Evolutionary conservation across 345 rosid species (phyloP).

Genomic region (Lagerstroemia speciosa): DNA sequence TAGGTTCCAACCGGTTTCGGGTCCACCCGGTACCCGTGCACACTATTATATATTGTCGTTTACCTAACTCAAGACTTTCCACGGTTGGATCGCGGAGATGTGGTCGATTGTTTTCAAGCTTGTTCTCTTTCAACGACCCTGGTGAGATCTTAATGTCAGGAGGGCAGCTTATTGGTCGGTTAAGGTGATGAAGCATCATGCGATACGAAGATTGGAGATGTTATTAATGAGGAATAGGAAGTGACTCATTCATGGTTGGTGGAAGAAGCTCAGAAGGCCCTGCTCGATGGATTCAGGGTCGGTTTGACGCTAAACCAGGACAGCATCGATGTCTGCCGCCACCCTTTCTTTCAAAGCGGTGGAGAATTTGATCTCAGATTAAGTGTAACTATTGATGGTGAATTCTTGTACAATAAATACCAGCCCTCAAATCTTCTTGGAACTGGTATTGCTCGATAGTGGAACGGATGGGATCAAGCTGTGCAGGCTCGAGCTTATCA

Average conservation of each 20-base stretch:
- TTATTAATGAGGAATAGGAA: constrained; percentile 79
- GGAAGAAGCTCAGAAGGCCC: constrained; percentile 81
- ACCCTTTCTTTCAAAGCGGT: constrained; percentile 90
- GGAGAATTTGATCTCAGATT: constrained; percentile 84
- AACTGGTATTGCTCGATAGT: constrained; percentile 86
- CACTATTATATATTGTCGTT: constrained; percentile 60
- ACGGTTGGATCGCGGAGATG: constrained; percentile 82
- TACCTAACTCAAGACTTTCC: constrained; percentile 67
- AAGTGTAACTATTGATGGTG: constrained; percentile 80
- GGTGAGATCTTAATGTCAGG: constrained; percentile 62
- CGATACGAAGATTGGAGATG: constrained; percentile 73
- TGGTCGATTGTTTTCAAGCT: constrained; percentile 56
- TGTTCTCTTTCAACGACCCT: constrained; percentile 72
- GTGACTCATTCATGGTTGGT: constrained; percentile 69
- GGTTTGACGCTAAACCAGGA: constrained; percentile 73
- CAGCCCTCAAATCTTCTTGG: constrained; percentile 73
- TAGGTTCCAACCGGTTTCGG: too few relatives aligned
- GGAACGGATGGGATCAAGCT: too few relatives aligned
- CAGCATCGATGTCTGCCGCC: constrained; percentile 84
- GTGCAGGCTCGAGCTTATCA: constrained; percentile 44
- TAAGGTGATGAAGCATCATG: constrained; percentile 67
- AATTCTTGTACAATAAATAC: constrained; percentile 62
- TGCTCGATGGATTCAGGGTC: constrained; percentile 63
- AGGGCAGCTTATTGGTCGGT: constrained; percentile 69
- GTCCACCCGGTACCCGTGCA: too few relatives aligned